Evolutionary conservation across 2,329 filamentous ascomycete genomes (phyloP).

Genomic region (Fusarium paranaense): DNA sequence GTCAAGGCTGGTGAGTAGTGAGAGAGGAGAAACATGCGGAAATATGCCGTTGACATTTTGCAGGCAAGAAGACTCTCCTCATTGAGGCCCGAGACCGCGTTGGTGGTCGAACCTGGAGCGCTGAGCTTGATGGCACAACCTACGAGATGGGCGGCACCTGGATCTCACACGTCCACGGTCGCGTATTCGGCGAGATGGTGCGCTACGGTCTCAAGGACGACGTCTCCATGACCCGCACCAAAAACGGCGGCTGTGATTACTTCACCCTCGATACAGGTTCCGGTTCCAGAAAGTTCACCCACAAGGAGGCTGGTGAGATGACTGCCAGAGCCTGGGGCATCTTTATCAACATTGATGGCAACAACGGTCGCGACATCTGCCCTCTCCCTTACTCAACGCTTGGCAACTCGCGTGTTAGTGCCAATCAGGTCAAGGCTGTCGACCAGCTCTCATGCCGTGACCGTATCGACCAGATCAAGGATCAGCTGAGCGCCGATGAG

Average conservation of each 20-base stretch:
- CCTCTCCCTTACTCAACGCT: conserved; percentile 1
- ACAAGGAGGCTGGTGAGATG: conserved; percentile 5
- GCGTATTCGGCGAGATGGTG: conserved; percentile 10
- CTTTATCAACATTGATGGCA: conserved; percentile 14
- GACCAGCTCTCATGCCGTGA: conserved; percentile 12
- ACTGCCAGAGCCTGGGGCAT: conserved; percentile 6
- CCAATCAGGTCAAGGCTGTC: not conserved
- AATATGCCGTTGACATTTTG: not conserved
- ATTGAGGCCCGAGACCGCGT: conserved; percentile 14
- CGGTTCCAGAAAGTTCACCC: conserved; percentile 3
- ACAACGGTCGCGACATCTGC: not conserved
- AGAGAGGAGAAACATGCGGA: too few relatives aligned
- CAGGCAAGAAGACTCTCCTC: conserved; percentile 9
- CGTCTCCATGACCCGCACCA: conserved; percentile 2
- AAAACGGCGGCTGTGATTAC: conserved; percentile 3
- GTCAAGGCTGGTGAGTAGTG: conserved; percentile 8
- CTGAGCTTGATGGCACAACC: conserved; percentile 3
- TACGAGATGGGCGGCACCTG: conserved; percentile 21
- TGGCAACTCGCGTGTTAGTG: not conserved
- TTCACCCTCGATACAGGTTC: conserved; percentile 6
- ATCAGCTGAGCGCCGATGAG: conserved; percentile 8
- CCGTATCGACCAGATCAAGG: conserved; percentile 13
- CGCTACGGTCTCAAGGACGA: conserved; percentile 16
- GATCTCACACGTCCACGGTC: conserved; percentile 9
- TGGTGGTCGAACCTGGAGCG: conserved; percentile 16